Evolutionary conservation across 352 stramenopile genomes (phyloP).

Genomic region (Pythium vanterpoolii): DNA sequence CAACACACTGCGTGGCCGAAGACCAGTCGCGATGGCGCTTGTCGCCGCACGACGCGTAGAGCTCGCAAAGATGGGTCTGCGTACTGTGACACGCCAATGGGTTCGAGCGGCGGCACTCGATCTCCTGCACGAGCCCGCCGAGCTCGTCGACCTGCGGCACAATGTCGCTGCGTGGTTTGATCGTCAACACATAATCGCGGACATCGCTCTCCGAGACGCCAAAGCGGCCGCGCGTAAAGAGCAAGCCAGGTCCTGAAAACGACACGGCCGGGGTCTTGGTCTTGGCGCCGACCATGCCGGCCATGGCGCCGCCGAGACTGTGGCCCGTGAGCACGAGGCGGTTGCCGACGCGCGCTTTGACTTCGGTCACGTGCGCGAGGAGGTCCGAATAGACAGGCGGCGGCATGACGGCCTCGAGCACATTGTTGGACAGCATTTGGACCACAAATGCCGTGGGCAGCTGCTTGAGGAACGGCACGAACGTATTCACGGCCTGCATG

Average conservation of each 20-base stretch:
- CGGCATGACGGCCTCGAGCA: constrained; percentile 68
- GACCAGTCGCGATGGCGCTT: constrained; percentile 80
- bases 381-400: constrained; percentile 75
- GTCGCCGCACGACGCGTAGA: constrained; percentile 80
- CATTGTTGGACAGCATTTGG: constrained; percentile 76
- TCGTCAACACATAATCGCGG: constrained; percentile 82
- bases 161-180: constrained; percentile 77
- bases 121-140: constrained; percentile 85
- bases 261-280: constrained; percentile 77
- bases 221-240: constrained; percentile 81
- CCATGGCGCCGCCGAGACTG: constrained; percentile 81
- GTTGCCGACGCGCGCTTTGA: constrained; percentile 66
- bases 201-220: constrained; percentile 65
- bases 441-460: constrained; percentile 76
- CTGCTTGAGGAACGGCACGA: constrained; percentile 85
- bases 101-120: constrained; percentile 76
- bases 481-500: constrained; percentile 85
- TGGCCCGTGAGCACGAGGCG: constrained; percentile 81
- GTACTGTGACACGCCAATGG: constrained; percentile 83
- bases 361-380: constrained; percentile 49
- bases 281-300: constrained; percentile 80
- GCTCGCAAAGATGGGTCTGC: constrained; percentile 79
- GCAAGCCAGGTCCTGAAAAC: constrained; percentile 75
- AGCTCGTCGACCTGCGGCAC: constrained; percentile 81
- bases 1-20: constrained; percentile 55